A percentile compares a stretch with the other conserved stretches of the same genome.
These are phyloP conservation scores for Geotrichum restrictum DNA, from an alignment of 1,139 yeast genomes.

Conservation along the genomic window DNA sequence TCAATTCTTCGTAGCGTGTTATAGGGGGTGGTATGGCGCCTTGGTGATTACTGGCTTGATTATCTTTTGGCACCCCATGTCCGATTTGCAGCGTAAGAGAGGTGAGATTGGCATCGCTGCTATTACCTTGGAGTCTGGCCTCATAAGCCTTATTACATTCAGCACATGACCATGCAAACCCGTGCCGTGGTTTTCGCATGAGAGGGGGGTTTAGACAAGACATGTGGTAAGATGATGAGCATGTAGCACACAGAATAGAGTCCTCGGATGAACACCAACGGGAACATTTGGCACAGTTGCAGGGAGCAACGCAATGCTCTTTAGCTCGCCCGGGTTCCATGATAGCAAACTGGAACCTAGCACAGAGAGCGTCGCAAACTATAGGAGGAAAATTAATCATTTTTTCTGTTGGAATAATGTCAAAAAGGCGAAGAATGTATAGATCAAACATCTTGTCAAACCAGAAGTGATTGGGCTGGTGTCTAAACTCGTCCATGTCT, in stretches of 20 bases:
- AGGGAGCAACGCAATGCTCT: slow-evolving; percentile 59
- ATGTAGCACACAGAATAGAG: slow-evolving; percentile 78
- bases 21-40: not conserved
- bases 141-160: slow-evolving; percentile 49
- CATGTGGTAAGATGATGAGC: slow-evolving; percentile 70
- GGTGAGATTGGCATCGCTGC: slow-evolving; percentile 21
- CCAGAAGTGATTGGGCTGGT: slow-evolving; percentile 68
- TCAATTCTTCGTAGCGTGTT: slow-evolving; percentile 61
- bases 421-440: slow-evolving; percentile 74
- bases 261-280: slow-evolving; percentile 81
- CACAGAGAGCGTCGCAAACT: slow-evolving; percentile 59
- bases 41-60: not conserved
- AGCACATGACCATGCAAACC: slow-evolving; percentile 93
- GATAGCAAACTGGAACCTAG: slow-evolving; percentile 68
- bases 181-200: slow-evolving; percentile 72
- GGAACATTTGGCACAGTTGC: slow-evolving; percentile 69
- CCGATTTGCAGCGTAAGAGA: not conserved
- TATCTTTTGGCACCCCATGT: not conserved
- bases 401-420: slow-evolving; percentile 59
- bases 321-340: slow-evolving; percentile 69
- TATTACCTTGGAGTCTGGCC: slow-evolving; percentile 28
- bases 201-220: slow-evolving; percentile 84
- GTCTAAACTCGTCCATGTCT: slow-evolving; percentile 53
- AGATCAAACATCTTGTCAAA: slow-evolving; percentile 84
- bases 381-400: slow-evolving; percentile 56